Evolutionary conservation across 495 filamentous ascomycete species (phyloP), one percentile per base, ranked within the genome.

Genomic region (Lophiotrema nucula): DNA sequence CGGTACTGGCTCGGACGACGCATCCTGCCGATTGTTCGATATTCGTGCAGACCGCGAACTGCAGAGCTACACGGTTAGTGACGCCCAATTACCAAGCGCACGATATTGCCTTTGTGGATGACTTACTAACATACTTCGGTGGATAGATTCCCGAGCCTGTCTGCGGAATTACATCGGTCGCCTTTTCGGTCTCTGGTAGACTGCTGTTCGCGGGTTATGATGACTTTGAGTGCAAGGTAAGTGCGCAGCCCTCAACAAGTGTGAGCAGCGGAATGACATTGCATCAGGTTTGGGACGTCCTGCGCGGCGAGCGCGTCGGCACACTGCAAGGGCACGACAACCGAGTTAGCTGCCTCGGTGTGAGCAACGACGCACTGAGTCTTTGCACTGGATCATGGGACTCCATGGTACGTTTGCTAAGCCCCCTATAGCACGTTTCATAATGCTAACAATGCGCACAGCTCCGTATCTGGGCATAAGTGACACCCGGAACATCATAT

Each of bases 331-430:
- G 93, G 60, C 93, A 98, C 73, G 95, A 98, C 72, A 98, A 98
- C 78, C 88, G 93, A 59, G 93, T 98, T 65, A 97, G 92, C 83
- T 98, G 93, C 69, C 75, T 98, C 61, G 93, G 93, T 56, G 93
- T 98, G 68, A 97, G 92, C 77, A 97, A 97, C 73, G 93, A 98
- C 69, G 93, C 90, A 51, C 96, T 97, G 79, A 97, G 93, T 77
- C 80, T 98, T 78, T 97, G 93, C 80, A 98, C 93, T 67, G 93
- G 93, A 76, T 98, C 93, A 65, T 98, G 93, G 93, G 93, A 98
- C 77, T 96, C 95, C 65, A 81, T 95, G 74, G 93, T 98, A 85
- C 78, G 91, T 81, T 55, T 52, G 37, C 24, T 46, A 13, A 42
- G n/a, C 31, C 8, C 16, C 50, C 44, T 54, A 48, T 45, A 58